A percentile compares a stretch with the other conserved stretches of the same genome.
phyloP scores from a whole-genome alignment of 495 filamentous ascomycete species.

The Wilcoxina mikolae region DNA sequence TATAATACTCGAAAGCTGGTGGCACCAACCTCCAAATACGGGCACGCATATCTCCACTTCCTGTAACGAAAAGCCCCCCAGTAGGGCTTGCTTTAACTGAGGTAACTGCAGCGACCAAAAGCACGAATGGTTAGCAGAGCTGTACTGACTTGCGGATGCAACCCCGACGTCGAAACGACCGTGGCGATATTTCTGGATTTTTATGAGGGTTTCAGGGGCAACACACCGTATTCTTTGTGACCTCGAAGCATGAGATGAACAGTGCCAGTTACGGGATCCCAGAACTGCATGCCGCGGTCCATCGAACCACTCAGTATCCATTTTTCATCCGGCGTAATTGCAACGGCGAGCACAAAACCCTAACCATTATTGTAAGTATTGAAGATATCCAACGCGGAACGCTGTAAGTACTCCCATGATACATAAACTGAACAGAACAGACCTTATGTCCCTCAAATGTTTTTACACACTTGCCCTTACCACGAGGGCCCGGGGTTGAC shows the following conservation, averaged over 20 bases:
- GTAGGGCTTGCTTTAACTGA: conserved; percentile 74
- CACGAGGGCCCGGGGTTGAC: conserved; percentile 48
- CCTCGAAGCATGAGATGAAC: conserved; percentile 87
- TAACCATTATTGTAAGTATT: conserved; percentile 26
- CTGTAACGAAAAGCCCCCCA: conserved; percentile 69
- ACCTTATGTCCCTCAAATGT: conserved; percentile 88
- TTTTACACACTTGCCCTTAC: conserved; percentile 67
- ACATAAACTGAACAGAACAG: too few species aligned
- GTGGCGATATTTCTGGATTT: too few species aligned
- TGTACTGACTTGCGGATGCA: too few species aligned
- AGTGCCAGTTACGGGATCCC: conserved; percentile 73
- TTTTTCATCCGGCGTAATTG: conserved; percentile 68
- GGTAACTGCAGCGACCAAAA: conserved; percentile 44
- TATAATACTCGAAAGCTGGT: too few species aligned
- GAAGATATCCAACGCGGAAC: conserved; percentile 4
- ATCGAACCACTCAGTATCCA: conserved; percentile 90
- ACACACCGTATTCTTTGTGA: conserved; percentile 70
- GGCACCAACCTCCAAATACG: conserved; percentile 54
- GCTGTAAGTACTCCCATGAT: too few species aligned
- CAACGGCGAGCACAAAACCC: conserved; percentile 85
- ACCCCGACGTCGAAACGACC: too few species aligned
- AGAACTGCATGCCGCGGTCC: conserved; percentile 83
- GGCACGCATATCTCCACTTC: conserved; percentile 78
- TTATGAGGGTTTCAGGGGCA: too few species aligned
- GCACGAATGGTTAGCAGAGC: background rate